Percentiles rank a stretch among this genome's conserved stretches.
Evolutionary conservation across 2,329 filamentous ascomycete species (phyloP).

Genomic region (Cephalotrichum gorgonifer): DNA sequence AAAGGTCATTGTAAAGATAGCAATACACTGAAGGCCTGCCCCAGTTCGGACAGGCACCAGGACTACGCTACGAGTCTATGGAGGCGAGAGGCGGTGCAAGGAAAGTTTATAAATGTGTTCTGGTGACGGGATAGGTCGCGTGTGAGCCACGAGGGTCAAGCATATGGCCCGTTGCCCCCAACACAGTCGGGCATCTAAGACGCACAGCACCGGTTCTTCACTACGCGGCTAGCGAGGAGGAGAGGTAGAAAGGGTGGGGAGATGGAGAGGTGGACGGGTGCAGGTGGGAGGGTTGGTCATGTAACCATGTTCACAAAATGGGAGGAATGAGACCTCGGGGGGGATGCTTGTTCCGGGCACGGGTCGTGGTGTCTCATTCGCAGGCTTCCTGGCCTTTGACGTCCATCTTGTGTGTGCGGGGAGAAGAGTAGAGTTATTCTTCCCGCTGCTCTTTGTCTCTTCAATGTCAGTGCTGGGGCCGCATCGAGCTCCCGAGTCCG

Average conservation of each 20-base stretch:
- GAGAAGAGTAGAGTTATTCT: neutral
- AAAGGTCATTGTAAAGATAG: too few species aligned
- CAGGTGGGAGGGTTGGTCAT: neutral
- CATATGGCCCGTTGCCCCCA: too few species aligned
- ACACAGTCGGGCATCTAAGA: too few species aligned
- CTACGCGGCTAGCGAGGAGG: too few species aligned
- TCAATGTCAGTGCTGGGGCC: too few species aligned
- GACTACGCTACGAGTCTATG: neutral
- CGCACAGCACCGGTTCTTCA: neutral
- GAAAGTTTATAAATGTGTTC: neutral
- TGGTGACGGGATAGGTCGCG: neutral
- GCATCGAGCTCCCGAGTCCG: too few species aligned
- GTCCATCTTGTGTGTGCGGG: neutral
- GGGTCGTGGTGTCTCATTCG: neutral
- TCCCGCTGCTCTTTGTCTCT: neutral
- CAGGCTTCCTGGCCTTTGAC: neutral
- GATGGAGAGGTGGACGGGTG: neutral
- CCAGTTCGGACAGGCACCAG: neutral
- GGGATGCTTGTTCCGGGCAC: neutral
- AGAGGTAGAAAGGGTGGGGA: neutral
- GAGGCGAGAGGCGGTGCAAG: neutral
- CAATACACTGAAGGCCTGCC: too few species aligned
- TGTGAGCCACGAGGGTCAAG: neutral
- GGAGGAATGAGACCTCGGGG: conserved; percentile 4
- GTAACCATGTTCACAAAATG: conserved; percentile 4